phyloP scores from a whole-genome alignment of 768 basidiomycete species.

The Leccinum aurantiacum region DNA sequence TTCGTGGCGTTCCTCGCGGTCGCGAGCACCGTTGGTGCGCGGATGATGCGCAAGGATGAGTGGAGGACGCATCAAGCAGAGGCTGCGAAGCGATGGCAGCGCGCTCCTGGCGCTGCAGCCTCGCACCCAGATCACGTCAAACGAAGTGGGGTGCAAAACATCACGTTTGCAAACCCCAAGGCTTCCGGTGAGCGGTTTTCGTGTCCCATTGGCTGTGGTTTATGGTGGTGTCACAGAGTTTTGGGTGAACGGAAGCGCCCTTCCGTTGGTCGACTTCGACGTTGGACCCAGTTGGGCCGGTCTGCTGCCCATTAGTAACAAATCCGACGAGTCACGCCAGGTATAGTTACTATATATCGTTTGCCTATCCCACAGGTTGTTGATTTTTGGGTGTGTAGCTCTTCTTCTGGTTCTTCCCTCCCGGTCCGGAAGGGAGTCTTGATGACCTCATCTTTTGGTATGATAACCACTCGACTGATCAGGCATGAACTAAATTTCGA shows the following conservation, averaged over 20 bases:
- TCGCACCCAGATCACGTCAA: constrained; percentile 1
- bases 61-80: constrained; percentile 45
- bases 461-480: background rate
- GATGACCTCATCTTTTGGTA: constrained; percentile 80
- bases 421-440: constrained; percentile 65
- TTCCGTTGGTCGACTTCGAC: constrained; percentile 72
- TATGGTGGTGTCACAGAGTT: constrained; percentile 46
- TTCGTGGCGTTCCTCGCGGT: constrained; percentile 13
- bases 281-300: constrained; percentile 77
- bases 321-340: constrained; percentile 64
- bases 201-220: background rate
- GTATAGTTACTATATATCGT: constrained; percentile 29
- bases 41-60: constrained; percentile 39
- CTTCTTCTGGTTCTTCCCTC: constrained; percentile 86
- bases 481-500: background rate
- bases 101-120: background rate
- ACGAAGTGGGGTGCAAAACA: constrained; percentile 48
- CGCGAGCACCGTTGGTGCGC: constrained; percentile 11
- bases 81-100: constrained; percentile 41
- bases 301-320: constrained; percentile 64
- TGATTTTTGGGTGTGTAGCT: constrained; percentile 40
- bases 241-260: constrained; percentile 62
- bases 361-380: no score
- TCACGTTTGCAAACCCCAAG: constrained; percentile 67
- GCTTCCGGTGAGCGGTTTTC: constrained; percentile 47